Conservation (phyloP, 352 stramenopile genomes). For the Phytophthora sojae region DNA sequence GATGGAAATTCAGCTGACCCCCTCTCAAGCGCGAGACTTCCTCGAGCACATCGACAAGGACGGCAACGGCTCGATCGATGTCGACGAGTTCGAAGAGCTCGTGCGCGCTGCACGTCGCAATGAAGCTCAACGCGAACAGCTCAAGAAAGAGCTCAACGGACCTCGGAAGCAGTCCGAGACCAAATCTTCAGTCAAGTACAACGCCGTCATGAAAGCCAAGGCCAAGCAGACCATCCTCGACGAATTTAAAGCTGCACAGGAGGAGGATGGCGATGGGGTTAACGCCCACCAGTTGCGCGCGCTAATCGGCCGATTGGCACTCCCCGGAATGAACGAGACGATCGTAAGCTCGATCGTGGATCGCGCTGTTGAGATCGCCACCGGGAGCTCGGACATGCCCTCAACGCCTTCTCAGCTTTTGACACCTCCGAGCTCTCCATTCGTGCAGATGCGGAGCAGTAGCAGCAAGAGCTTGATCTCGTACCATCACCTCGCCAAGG, state of each 20-base stretch:
- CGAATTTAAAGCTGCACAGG: conserved; percentile 57
- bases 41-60: conserved; percentile 87
- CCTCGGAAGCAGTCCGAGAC: conserved; percentile 41
- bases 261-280: conserved; percentile 48
- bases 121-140: conserved; percentile 76
- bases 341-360: conserved; percentile 63
- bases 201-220: conserved; percentile 44
- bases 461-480: conserved; percentile 38
- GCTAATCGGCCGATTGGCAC: conserved; percentile 50
- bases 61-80: conserved; percentile 83
- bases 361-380: conserved; percentile 27
- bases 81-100: conserved; percentile 88
- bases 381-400: not conserved
- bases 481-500: conserved; percentile 58
- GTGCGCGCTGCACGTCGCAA: conserved; percentile 74
- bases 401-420: not conserved
- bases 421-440: conserved; percentile 11
- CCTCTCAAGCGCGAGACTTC: conserved; percentile 71
- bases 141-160: conserved; percentile 71
- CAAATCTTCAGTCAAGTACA: conserved; percentile 53
- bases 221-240: conserved; percentile 71
- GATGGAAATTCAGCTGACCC: conserved; percentile 84
- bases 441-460: conserved; percentile 11
- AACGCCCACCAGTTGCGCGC: conserved; percentile 55
- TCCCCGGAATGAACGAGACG: conserved; percentile 60